Conservation (phyloP, 139 green algal species). For the Tetraselmis striata region DNA sequence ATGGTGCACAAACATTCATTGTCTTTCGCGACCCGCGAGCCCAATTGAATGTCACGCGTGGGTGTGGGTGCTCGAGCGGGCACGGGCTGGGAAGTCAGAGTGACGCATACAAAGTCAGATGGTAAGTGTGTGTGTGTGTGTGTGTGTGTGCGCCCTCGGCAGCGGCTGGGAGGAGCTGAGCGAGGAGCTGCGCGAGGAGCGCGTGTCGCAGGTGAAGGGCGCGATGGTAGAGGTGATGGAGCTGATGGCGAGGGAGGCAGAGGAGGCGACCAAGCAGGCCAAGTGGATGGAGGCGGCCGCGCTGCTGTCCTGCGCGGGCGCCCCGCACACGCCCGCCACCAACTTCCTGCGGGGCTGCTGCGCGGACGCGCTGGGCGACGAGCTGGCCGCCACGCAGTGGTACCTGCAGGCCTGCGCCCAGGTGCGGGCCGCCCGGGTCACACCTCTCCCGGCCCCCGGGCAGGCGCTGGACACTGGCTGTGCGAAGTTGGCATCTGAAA, state of each 20-base stretch:
- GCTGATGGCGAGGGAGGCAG: neutral
- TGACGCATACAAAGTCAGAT: too few relatives aligned
- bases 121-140: too few relatives aligned
- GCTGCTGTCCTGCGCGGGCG: neutral
- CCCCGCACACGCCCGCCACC: neutral
- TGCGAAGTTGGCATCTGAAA: too few relatives aligned
- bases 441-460: too few relatives aligned
- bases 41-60: too few relatives aligned
- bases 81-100: too few relatives aligned
- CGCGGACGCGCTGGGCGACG: neutral
- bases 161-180: neutral
- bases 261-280: neutral
- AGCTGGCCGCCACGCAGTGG: neutral
- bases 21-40: too few relatives aligned
- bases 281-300: neutral
- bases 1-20: too few relatives aligned
- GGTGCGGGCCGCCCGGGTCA: too few relatives aligned
- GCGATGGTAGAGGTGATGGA: neutral
- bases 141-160: too few relatives aligned
- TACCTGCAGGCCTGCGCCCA: neutral
- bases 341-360: neutral
- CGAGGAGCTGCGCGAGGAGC: neutral
- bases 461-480: too few relatives aligned
- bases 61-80: too few relatives aligned
- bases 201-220: neutral